A percentile compares a stretch with the other conserved stretches of the same genome.
Conservation (phyloP, 176 grass and related monocot genomes). For the Ensete glaucum region DNA sequence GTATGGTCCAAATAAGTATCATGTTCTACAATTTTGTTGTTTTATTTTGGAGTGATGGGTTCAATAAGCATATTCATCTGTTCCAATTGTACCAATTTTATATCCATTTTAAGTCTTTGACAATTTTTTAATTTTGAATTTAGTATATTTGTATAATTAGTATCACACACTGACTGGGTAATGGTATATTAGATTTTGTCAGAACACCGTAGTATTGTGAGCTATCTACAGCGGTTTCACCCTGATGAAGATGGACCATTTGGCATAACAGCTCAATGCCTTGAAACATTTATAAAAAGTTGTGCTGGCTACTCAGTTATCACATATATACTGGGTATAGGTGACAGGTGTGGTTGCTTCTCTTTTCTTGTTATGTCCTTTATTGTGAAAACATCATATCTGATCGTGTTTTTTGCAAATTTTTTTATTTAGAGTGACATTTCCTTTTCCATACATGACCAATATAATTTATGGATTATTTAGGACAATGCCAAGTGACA, state of each 20-base stretch:
- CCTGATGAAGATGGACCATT: constrained; percentile 81
- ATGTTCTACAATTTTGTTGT: too few species aligned
- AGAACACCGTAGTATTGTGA: constrained; percentile 89
- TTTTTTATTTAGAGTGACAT: background rate
- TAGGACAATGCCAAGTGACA: too few species aligned
- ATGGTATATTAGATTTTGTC: constrained; percentile 59
- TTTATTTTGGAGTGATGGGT: too few species aligned
- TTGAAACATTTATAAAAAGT: constrained; percentile 89
- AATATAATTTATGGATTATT: too few species aligned
- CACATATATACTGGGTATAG: constrained; percentile 93
- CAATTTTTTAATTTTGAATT: background rate
- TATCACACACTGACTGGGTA: background rate
- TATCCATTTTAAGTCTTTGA: too few species aligned
- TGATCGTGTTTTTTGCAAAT: constrained; percentile 8
- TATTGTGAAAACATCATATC: background rate
- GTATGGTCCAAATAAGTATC: too few species aligned
- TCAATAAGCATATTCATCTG: too few species aligned
- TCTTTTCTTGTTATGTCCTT: background rate
- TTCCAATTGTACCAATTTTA: too few species aligned
- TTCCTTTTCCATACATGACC: background rate
- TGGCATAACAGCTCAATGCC: constrained; percentile 84
- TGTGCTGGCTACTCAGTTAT: constrained; percentile 95
- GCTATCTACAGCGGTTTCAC: constrained; percentile 79
- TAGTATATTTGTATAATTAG: background rate
- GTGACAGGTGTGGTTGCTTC: constrained; percentile 55